These are phyloP conservation scores for Leccinellum albellum DNA, from an alignment of 768 basidiomycete genomes.

Conservation along the genomic window DNA sequence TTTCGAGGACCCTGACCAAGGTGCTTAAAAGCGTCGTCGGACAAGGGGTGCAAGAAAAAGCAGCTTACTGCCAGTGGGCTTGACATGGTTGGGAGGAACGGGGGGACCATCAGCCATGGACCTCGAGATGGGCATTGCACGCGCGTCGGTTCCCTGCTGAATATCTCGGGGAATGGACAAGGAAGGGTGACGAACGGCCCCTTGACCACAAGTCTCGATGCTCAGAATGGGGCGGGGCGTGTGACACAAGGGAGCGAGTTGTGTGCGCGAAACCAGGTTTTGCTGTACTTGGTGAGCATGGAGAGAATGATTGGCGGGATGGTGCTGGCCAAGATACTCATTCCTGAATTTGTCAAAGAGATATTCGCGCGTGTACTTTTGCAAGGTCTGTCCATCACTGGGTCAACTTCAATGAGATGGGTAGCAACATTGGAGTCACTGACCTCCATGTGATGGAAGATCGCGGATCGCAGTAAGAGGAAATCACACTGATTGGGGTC, in stretches of 20 bases:
- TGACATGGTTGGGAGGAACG: constrained; percentile 29
- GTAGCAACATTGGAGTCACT: constrained; percentile 23
- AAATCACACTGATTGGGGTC: constrained; percentile 83
- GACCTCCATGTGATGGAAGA: constrained; percentile 90
- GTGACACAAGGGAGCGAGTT: constrained; percentile 30
- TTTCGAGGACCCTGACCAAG: constrained; percentile 50
- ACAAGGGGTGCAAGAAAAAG: constrained; percentile 2
- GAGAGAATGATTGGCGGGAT: constrained; percentile 41
- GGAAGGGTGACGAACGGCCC: constrained; percentile 42
- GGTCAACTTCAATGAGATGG: constrained; percentile 14
- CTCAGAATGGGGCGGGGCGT: constrained; percentile 54
- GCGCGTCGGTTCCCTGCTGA: constrained; percentile 42
- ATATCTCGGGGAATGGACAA: constrained; percentile 47
- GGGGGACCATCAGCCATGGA: constrained; percentile 33
- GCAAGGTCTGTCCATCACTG: constrained; percentile 57
- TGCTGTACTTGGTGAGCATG: constrained; percentile 44
- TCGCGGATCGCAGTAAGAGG: constrained; percentile 65
- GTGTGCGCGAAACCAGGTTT: constrained; percentile 31
- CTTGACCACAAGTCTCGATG: constrained; percentile 55
- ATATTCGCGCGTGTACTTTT: constrained; percentile 81
- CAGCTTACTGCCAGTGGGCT: constrained; percentile 37
- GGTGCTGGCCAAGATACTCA: constrained; percentile 55
- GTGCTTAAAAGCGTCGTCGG: constrained; percentile 13
- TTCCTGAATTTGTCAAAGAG: constrained; percentile 72
- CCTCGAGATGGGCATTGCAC: constrained; percentile 41